phyloP scores from a whole-genome alignment of 2,329 filamentous ascomycete species.

The Ophiostoma quercus region DNA sequence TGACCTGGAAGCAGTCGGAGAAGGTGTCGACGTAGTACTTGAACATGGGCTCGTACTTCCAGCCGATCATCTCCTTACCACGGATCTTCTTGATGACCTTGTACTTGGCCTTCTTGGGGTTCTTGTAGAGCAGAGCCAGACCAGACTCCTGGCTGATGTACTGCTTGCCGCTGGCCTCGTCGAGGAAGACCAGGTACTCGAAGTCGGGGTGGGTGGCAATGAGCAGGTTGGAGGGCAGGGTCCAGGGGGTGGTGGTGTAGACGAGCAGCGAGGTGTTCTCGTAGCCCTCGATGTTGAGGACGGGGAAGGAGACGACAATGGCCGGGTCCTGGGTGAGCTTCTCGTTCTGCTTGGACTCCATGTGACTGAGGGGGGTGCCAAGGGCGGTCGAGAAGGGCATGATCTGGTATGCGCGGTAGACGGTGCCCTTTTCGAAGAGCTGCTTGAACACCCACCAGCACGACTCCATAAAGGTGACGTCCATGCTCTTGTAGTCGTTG shows the following conservation, averaged over 20 bases:
- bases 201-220: conserved; percentile 70
- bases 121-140: conserved; percentile 80
- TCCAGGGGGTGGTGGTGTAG: conserved; percentile 85
- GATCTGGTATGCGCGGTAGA: conserved; percentile 85
- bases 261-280: conserved; percentile 70
- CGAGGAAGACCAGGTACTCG: conserved; percentile 78
- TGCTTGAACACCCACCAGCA: conserved; percentile 97
- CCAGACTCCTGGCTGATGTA: conserved; percentile 81
- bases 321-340: conserved; percentile 89
- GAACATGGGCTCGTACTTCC: conserved; percentile 85
- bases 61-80: conserved; percentile 79
- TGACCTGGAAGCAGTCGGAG: conserved; percentile 75
- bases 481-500: conserved; percentile 98
- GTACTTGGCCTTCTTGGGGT: conserved; percentile 92
- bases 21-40: conserved; percentile 86
- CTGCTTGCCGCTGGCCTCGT: conserved; percentile 74
- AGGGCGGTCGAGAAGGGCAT: conserved; percentile 94
- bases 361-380: conserved; percentile 85
- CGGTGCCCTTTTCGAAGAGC: conserved; percentile 79
- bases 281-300: conserved; percentile 72
- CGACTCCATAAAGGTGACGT: conserved; percentile 90
- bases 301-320: conserved; percentile 80
- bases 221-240: conserved; percentile 68
- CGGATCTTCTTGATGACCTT: conserved; percentile 73
- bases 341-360: conserved; percentile 92